Percentiles rank a stretch among this genome's conserved stretches.
Evolutionary conservation across 2,329 filamentous ascomycete species (phyloP).

Genomic region (Epichloe elymi): DNA sequence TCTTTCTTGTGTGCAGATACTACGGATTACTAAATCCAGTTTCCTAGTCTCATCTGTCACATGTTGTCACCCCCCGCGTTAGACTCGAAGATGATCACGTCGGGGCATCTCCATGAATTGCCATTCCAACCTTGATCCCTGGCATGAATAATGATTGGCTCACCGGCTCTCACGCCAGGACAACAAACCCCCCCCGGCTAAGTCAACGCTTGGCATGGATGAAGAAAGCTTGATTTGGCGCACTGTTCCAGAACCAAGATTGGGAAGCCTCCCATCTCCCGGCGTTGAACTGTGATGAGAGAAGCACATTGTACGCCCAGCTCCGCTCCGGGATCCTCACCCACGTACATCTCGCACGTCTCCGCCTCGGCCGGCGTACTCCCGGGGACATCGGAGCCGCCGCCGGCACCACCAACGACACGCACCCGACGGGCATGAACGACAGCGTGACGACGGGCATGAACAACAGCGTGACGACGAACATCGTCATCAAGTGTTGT

Average conservation of each 20-base stretch:
- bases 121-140: not conserved
- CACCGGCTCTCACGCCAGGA: too few relatives aligned
- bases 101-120: not conserved
- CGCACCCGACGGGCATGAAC: slow-evolving; percentile 33
- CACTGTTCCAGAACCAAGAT: too few relatives aligned
- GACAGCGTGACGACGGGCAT: slow-evolving; percentile 32
- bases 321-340: too few relatives aligned
- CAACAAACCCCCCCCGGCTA: too few relatives aligned
- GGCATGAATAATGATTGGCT: too few relatives aligned
- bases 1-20: too few relatives aligned
- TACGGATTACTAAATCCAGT: too few relatives aligned
- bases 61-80: not conserved
- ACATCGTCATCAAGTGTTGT: slow-evolving; percentile 6
- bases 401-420: slow-evolving; percentile 27
- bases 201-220: too few relatives aligned
- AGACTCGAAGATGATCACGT: not conserved
- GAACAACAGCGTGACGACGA: slow-evolving; percentile 32
- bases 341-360: too few relatives aligned
- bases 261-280: too few relatives aligned
- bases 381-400: slow-evolving; percentile 32
- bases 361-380: slow-evolving; percentile 34
- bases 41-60: not conserved
- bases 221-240: too few relatives aligned
- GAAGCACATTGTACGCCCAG: slow-evolving; percentile 24
- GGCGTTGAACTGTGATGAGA: too few relatives aligned